Evolutionary conservation across 345 rosid genomes (phyloP).

Genomic region (Lumnitzera racemosa): DNA sequence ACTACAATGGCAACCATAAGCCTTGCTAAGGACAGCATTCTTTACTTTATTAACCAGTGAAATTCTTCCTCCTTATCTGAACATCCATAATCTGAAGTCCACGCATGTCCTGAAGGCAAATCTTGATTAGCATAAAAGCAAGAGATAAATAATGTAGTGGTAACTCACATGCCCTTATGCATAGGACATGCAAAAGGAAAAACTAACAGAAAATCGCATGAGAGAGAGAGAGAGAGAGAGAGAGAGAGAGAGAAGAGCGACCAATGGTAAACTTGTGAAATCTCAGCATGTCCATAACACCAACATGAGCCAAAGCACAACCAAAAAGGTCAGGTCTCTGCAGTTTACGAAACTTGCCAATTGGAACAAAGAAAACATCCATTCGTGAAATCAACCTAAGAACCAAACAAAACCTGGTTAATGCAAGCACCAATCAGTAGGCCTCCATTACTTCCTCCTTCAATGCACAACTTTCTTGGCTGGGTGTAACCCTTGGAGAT

Average conservation of each 20-base stretch:
- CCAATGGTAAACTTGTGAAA: conserved; percentile 95
- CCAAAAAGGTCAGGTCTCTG: conserved; percentile 99
- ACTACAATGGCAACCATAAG: no score
- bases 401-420: conserved; percentile 54
- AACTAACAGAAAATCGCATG: neutral
- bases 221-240: neutral
- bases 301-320: conserved; percentile 96
- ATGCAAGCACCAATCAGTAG: conserved; percentile 91
- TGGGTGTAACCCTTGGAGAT: conserved; percentile 72
- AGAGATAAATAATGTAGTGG: neutral
- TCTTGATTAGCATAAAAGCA: conserved; percentile 11
- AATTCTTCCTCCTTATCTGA: conserved; percentile 87
- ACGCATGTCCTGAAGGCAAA: conserved; percentile 65
- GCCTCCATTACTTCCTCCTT: conserved; percentile 97
- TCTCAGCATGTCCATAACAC: conserved; percentile 98
- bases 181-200: neutral
- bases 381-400: neutral
- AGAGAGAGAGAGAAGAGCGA: conserved; percentile 17
- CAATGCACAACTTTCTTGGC: conserved; percentile 70
- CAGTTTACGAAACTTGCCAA: neutral
- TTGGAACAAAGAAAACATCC: no score
- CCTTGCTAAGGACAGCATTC: neutral
- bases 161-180: no score
- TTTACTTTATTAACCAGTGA: conserved; percentile 82
- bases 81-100: conserved; percentile 91